Evolutionary conservation across 768 basidiomycete species (phyloP), one percentile per base, ranked within the genome.

Genomic region (Thelephora aurantiotincta): DNA sequence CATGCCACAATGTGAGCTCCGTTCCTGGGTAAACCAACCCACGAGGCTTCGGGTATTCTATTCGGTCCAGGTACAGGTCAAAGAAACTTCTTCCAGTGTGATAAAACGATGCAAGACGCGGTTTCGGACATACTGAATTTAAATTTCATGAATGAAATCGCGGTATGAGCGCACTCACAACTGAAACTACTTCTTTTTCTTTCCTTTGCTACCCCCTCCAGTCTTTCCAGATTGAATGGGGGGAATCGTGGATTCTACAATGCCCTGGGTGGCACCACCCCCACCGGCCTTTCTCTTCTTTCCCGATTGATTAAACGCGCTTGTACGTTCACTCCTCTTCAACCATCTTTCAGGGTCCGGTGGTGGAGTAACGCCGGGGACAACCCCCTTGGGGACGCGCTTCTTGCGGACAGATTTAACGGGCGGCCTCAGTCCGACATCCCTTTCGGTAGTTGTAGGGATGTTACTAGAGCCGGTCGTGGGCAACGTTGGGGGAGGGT

Each of bases 301-400:
- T 36, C 71, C 71, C 46, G 69, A 67, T 14, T 68, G 68, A 34
- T 57, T 58, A 59, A 74, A 77, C 18, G 38, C 16, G 22, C 69
- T 74, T 12, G 81, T 72, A 44, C 85, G 69, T 60, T 88, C 84
- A 46, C 76, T 82, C 68, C 87, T 90, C 75, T 90, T 90, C 50
- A 90, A 60, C 87, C 87, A 90, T 52, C 87, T 68, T 61, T 90
- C 87, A 20, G 87, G 85, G 64, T 90, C 87, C 30, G 88, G 87
- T 14, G 78, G 71, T 23, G 86, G 85, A 3, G 86, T 87, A 11
- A 85, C 77, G 16, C 87, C 86, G 14, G 78, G 82, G 20, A 78
- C 62, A 18, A 89, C 80, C n/a, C 82, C 80, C 47, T 74, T 69
- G 12, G 87, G 86, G 14, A 89, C 70, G 58, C 85, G 78, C 52